Conservation (phyloP, 805 yeast genomes). For the Metschnikowia peoriensis region DNA sequence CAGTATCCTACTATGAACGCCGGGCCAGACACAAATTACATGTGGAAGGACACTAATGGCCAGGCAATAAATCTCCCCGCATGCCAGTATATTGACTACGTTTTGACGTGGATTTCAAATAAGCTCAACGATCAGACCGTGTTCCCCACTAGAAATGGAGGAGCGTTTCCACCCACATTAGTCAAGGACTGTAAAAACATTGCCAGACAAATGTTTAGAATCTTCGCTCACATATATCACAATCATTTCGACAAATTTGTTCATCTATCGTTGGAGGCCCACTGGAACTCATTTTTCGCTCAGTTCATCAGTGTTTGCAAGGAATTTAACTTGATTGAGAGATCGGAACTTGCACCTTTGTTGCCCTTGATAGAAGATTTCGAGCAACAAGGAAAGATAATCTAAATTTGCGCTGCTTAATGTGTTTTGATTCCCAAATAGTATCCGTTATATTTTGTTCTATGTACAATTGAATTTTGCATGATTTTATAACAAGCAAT, state of each 20-base stretch:
- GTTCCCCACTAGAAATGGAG: conserved; percentile 89
- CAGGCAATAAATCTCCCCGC: conserved; percentile 89
- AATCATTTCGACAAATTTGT: conserved; percentile 92
- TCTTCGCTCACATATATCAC: conserved; percentile 92
- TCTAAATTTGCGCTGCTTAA: conserved; percentile 20
- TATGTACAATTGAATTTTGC: conserved; percentile 3
- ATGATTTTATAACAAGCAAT: background rate
- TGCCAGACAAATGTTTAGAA: conserved; percentile 87
- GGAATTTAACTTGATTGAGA: conserved; percentile 79
- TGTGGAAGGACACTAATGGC: conserved; percentile 80
- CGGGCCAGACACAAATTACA: conserved; percentile 85
- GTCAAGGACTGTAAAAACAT: conserved; percentile 81
- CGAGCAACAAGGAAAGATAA: conserved; percentile 83
- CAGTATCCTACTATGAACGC: conserved; percentile 93
- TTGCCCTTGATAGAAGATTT: conserved; percentile 71
- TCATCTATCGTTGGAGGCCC: conserved; percentile 92
- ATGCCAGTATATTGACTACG: conserved; percentile 86
- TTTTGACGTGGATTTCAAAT: conserved; percentile 83
- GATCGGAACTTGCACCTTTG: conserved; percentile 77
- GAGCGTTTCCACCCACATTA: conserved; percentile 86
- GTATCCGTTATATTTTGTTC: conserved; percentile 2
- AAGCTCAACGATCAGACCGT: conserved; percentile 85
- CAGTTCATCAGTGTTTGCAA: conserved; percentile 86
- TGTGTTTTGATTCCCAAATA: background rate
- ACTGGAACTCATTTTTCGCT: conserved; percentile 96